Evolutionary conservation across 345 rosid species (phyloP).

Genomic region (Gossypium herbaceum): DNA sequence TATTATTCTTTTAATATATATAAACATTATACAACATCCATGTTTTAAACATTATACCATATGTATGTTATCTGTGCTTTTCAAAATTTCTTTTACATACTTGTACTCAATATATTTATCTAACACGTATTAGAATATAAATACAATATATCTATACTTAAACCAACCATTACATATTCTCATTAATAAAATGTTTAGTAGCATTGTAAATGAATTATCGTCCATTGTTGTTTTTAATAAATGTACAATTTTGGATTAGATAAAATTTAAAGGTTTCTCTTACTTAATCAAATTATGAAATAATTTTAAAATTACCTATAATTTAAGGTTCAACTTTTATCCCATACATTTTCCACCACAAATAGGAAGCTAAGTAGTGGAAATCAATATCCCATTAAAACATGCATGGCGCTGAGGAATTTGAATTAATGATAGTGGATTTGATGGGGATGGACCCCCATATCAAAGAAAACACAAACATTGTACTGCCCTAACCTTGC

Average conservation of each 20-base stretch:
- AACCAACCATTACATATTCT: no score
- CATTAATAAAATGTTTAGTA: no score
- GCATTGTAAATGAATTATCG: neutral
- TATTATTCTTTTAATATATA: neutral
- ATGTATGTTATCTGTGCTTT: no score
- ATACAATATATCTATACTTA: no score
- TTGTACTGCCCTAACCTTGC: neutral
- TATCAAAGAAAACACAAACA: neutral
- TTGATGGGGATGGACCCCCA: constrained; percentile 5
- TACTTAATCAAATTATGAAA: no score
- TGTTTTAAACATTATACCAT: neutral
- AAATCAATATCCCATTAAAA: neutral
- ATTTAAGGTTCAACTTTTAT: no score
- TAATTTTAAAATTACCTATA: no score
- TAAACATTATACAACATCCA: neutral
- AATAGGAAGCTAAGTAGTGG: neutral
- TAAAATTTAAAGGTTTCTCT: no score
- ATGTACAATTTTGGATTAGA: no score
- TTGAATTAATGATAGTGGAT: neutral
- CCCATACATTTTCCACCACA: neutral
- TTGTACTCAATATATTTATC: no score
- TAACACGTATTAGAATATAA: no score
- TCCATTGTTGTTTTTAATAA: neutral
- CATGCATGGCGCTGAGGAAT: neutral
- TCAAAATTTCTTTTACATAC: no score